Conservation (phyloP, 192 early-diverging fungal species). For the Gryganskiella cystojenkinii region DNA sequence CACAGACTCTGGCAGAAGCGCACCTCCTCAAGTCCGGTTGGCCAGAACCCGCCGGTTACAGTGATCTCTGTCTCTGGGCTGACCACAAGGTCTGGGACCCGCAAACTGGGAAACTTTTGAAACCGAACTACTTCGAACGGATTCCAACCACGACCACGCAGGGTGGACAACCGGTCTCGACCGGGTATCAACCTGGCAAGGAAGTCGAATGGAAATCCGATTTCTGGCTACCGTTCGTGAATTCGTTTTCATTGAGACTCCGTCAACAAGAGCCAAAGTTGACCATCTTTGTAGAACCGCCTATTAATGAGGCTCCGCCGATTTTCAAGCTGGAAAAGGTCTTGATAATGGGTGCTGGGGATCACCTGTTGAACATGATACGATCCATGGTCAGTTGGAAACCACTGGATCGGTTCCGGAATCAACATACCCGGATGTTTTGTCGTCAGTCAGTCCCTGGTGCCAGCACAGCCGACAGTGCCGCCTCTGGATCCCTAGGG, state of each 20-base stretch:
- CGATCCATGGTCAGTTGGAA: constrained; percentile 58
- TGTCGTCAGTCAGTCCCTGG: no score
- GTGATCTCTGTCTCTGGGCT: constrained; percentile 62
- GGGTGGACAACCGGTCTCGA: constrained; percentile 10
- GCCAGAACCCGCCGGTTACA: constrained; percentile 51
- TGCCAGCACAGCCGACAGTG: not conserved
- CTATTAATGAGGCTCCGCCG: constrained; percentile 59
- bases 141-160: constrained; percentile 51
- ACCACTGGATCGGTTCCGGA: constrained; percentile 38
- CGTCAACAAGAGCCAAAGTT: constrained; percentile 54
- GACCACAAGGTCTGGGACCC: constrained; percentile 63
- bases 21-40: constrained; percentile 52
- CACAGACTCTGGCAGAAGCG: constrained; percentile 37
- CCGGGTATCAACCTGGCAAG: constrained; percentile 37
- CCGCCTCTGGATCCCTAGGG: no score
- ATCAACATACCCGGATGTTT: constrained; percentile 33
- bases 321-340: constrained; percentile 40
- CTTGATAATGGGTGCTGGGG: constrained; percentile 56
- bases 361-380: constrained; percentile 62
- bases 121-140: constrained; percentile 59
- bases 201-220: constrained; percentile 47
- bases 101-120: constrained; percentile 17
- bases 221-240: constrained; percentile 61
- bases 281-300: constrained; percentile 65
- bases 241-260: constrained; percentile 47